Conservation (phyloP, 768 basidiomycete species). For the Mycena epipterygia region DNA sequence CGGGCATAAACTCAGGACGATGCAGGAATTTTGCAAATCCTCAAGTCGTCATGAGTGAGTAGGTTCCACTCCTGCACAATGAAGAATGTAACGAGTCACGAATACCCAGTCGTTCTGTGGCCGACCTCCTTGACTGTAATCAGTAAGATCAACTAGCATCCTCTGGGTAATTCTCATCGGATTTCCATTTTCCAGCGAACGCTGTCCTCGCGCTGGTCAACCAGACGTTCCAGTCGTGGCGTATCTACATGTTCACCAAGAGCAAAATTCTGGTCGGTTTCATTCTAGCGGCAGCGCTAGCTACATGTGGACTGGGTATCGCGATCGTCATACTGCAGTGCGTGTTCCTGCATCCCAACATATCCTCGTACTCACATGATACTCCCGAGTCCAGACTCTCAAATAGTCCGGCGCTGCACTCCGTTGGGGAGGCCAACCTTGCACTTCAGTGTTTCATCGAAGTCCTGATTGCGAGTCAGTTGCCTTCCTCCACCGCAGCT, state of each 20-base stretch:
- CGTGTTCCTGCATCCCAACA: not conserved
- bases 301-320: not conserved
- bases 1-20: not conserved
- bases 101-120: not conserved
- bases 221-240: slow-evolving; percentile 17
- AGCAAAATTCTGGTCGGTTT: not conserved
- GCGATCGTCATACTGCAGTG: not conserved
- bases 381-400: not conserved
- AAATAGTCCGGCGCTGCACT: not conserved
- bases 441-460: slow-evolving; percentile 5
- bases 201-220: slow-evolving; percentile 9
- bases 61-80: not conserved
- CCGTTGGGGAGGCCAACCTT: not conserved
- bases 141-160: not conserved
- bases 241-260: slow-evolving; percentile 5
- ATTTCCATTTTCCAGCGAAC: not conserved
- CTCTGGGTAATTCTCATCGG: not conserved
- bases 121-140: not conserved
- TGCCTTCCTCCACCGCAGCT: too few relatives aligned
- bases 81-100: not conserved
- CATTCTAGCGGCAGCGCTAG: not conserved
- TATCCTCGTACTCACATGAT: not conserved
- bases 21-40: not conserved
- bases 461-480: not conserved
- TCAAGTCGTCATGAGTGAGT: not conserved